phyloP scores from a whole-genome alignment of 148 eudicot genomes.

The Selenicereus undatus region DNA sequence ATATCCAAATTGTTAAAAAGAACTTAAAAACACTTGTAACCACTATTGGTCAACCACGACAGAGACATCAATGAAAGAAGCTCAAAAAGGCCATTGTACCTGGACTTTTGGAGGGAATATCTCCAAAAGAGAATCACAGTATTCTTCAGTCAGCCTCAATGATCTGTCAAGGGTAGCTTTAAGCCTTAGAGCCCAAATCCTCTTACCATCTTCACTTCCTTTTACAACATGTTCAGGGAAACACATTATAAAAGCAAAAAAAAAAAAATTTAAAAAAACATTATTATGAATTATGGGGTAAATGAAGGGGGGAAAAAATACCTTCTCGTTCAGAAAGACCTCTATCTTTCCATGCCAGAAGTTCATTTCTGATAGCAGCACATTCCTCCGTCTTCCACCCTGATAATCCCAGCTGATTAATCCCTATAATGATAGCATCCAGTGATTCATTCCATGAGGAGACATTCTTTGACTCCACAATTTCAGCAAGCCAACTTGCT shows the following conservation, averaged over 20 bases:
- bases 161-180: slow-evolving; percentile 99
- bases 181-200: slow-evolving; percentile 82
- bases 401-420: slow-evolving; percentile 75
- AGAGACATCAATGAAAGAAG: neutral
- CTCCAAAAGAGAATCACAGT: slow-evolving; percentile 80
- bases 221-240: slow-evolving; percentile 24
- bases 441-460: slow-evolving; percentile 71
- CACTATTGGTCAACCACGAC: neutral
- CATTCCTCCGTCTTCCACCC: slow-evolving; percentile 89
- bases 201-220: slow-evolving; percentile 89
- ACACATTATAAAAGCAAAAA: slow-evolving; percentile 7
- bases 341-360: slow-evolving; percentile 70
- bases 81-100: slow-evolving; percentile 33
- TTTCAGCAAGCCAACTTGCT: slow-evolving; percentile 59
- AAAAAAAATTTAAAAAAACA: neutral
- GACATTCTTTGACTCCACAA: slow-evolving; percentile 46
- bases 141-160: slow-evolving; percentile 84
- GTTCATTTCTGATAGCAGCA: slow-evolving; percentile 62
- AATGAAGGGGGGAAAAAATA: slow-evolving; percentile 15
- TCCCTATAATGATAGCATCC: slow-evolving; percentile 56
- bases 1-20: neutral
- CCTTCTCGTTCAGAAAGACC: slow-evolving; percentile 81
- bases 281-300: neutral
- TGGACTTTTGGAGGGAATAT: slow-evolving; percentile 80
- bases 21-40: neutral